Conservation (phyloP, 1,284 basidiomycete species). For the Neolentinus lepideus region DNA sequence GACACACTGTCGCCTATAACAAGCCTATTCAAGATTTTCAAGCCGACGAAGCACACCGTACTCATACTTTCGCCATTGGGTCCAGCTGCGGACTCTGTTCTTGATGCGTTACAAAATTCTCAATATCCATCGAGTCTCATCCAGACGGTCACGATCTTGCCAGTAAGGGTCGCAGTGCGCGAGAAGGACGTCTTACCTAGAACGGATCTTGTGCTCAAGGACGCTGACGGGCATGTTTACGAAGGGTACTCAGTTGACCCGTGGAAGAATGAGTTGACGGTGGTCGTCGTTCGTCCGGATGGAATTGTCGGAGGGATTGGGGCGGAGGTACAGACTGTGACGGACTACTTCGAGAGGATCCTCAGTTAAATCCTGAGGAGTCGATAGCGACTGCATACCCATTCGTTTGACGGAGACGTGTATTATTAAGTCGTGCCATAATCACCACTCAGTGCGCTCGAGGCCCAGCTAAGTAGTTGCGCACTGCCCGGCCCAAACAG, state of each 20-base stretch:
- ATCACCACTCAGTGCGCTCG: no score
- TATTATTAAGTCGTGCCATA: no score
- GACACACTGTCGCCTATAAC: background rate
- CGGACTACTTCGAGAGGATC: background rate
- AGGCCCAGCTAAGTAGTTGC: no score
- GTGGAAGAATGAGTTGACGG: background rate
- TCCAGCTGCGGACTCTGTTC: background rate
- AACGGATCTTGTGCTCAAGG: background rate
- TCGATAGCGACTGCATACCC: no score
- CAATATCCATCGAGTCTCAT: background rate
- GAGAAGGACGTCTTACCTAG: background rate
- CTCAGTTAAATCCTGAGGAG: no score
- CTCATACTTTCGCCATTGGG: conserved; percentile 21
- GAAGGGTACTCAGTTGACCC: background rate
- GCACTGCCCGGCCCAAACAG: no score
- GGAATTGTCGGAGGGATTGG: conserved; percentile 4
- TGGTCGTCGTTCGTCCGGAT: conserved; percentile 7
- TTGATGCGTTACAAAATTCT: background rate
- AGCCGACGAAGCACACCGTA: conserved; percentile 14
- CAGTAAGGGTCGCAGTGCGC: background rate
- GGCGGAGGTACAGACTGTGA: background rate
- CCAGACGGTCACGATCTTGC: background rate
- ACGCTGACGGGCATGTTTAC: background rate
- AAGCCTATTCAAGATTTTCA: conserved; percentile 12
- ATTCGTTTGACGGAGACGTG: no score